Conservation (phyloP, 345 rosid genomes). For the Eucalyptus paniculata region DNA sequence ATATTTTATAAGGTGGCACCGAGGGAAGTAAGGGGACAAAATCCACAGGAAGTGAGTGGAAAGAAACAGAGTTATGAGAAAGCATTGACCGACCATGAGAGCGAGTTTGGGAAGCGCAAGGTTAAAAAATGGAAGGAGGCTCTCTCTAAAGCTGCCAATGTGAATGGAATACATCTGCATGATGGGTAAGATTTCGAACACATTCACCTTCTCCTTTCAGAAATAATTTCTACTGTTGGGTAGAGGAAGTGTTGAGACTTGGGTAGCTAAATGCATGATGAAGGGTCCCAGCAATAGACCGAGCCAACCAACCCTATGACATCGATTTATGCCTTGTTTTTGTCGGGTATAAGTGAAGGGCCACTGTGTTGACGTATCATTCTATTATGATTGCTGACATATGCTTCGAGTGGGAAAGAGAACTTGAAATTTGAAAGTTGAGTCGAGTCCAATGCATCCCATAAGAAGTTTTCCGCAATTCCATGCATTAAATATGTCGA, state of each 20-base stretch:
- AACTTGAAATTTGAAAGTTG: no score
- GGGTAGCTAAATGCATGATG: neutral
- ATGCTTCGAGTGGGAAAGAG: neutral
- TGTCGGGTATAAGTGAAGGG: no score
- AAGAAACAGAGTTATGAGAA: neutral
- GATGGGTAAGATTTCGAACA: neutral
- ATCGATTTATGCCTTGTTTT: no score
- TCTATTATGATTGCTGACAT: no score
- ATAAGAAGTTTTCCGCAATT: no score
- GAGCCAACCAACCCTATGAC: neutral
- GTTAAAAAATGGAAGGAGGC: neutral
- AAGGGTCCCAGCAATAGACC: neutral
- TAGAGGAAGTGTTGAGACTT: neutral
- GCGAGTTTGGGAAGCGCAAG: neutral
- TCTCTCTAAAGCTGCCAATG: neutral
- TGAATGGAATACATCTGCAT: neutral
- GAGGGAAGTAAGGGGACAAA: neutral
- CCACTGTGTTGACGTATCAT: no score
- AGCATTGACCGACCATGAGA: neutral
- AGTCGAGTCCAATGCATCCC: no score
- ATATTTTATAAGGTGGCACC: neutral
- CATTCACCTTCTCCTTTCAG: neutral
- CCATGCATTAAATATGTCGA: no score
- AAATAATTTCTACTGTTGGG: neutral
- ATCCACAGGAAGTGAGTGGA: neutral